A percentile compares a stretch with the other conserved stretches of the same genome.
These are phyloP conservation scores for Neurospora cerealis DNA, from an alignment of 495 filamentous ascomycete genomes.

Conservation along the genomic window DNA sequence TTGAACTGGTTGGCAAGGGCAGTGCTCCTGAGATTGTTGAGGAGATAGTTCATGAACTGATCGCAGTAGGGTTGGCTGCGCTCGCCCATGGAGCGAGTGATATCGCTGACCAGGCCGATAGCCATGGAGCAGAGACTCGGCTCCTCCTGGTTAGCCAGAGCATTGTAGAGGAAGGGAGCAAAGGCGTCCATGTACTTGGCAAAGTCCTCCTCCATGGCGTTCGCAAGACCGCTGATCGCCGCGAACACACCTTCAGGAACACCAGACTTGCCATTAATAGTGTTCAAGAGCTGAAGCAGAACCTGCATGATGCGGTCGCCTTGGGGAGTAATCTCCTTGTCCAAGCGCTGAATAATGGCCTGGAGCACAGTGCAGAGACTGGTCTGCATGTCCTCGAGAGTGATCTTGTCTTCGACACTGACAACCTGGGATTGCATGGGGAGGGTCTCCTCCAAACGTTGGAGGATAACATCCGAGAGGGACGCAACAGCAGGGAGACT, in stretches of 20 bases:
- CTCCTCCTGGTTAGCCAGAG: constrained; percentile 90
- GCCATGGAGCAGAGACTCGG: constrained; percentile 90
- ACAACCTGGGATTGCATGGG: constrained; percentile 90
- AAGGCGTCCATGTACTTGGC: constrained; percentile 95
- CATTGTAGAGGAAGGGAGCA: constrained; percentile 79
- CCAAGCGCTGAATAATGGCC: constrained; percentile 83
- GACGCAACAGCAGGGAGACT: constrained; percentile 70
- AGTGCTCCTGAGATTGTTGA: constrained; percentile 73
- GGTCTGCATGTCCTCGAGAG: constrained; percentile 94
- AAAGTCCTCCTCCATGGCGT: constrained; percentile 84
- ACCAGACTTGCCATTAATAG: constrained; percentile 75
- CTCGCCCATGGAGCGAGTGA: constrained; percentile 81
- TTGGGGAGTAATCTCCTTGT: constrained; percentile 82
- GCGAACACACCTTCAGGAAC: constrained; percentile 92
- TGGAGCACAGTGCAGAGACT: constrained; percentile 84
- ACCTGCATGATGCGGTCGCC: constrained; percentile 89
- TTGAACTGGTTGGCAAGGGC: constrained; percentile 90
- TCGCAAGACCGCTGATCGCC: constrained; percentile 74
- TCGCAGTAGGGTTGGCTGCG: constrained; percentile 91
- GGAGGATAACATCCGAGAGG: constrained; percentile 73
- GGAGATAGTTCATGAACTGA: constrained; percentile 90
- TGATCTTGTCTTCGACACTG: constrained; percentile 89
- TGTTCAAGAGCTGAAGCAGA: constrained; percentile 67
- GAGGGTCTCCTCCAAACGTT: constrained; percentile 82
- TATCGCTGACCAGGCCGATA: constrained; percentile 92